Evolutionary conservation across 1,284 basidiomycete species (phyloP).

Genomic region (Grifola frondosa): DNA sequence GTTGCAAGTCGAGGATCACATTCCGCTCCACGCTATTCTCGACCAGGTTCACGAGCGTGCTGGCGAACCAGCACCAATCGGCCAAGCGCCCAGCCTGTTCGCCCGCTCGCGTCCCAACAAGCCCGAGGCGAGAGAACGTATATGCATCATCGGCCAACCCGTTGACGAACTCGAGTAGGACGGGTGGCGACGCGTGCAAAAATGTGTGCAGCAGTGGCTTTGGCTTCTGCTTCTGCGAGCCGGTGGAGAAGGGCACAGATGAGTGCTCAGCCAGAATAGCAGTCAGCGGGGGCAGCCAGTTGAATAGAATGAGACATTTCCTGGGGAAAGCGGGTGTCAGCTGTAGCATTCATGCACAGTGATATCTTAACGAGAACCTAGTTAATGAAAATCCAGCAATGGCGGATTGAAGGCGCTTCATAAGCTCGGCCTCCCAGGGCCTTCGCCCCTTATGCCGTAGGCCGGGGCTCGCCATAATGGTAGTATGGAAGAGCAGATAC

Average conservation of each 20-base stretch:
- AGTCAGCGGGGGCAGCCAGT: conserved; percentile 75
- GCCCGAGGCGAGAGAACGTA: conserved; percentile 68
- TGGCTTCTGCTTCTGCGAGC: conserved; percentile 37
- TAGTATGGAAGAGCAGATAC: conserved; percentile 67
- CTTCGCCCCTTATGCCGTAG: conserved; percentile 45
- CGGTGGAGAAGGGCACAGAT: conserved; percentile 51
- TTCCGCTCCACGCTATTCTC: conserved; percentile 77
- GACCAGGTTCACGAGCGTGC: conserved; percentile 73
- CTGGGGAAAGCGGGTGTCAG: conserved; percentile 38
- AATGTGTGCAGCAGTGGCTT: conserved; percentile 68
- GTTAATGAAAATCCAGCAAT: conserved; percentile 68
- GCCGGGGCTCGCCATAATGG: conserved; percentile 44
- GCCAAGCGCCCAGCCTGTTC: conserved; percentile 69
- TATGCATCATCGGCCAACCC: conserved; percentile 73
- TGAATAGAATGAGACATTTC: conserved; percentile 77
- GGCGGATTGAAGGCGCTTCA: conserved; percentile 58
- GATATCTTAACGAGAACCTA: conserved; percentile 44
- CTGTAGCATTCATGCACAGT: conserved; percentile 1
- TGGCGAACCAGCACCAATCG: conserved; percentile 81
- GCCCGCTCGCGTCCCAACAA: conserved; percentile 62
- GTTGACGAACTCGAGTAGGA: conserved; percentile 74
- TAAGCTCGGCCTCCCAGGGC: conserved; percentile 54
- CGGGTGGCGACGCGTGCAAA: conserved; percentile 76
- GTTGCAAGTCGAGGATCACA: conserved; percentile 60
- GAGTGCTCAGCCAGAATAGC: conserved; percentile 64